These are phyloP conservation scores for Fusarium sp. DNA, from an alignment of 2,329 filamentous ascomycete genomes.

Conservation along the genomic window DNA sequence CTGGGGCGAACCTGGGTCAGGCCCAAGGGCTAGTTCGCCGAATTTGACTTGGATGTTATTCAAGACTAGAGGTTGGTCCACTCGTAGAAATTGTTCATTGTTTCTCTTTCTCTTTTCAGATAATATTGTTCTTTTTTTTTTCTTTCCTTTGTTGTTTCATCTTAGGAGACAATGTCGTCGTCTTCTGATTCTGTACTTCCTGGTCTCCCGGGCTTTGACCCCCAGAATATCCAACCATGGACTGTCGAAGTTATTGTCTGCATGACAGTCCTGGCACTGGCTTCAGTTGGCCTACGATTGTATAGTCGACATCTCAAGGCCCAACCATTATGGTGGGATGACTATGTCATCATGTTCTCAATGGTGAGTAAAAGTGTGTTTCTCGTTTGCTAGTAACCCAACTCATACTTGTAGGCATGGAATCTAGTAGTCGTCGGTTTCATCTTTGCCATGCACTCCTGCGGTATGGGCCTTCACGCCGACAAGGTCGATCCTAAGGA, in stretches of 20 bases:
- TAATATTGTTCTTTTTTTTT: background rate
- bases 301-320: constrained; percentile 53
- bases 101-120: background rate
- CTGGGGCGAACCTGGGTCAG: background rate
- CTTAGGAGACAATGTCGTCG: constrained; percentile 15
- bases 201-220: constrained; percentile 36
- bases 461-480: constrained; percentile 58
- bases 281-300: constrained; percentile 52
- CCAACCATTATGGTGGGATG: constrained; percentile 59
- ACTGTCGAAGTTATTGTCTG: constrained; percentile 50
- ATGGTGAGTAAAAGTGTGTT: constrained; percentile 48
- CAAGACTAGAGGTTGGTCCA: background rate
- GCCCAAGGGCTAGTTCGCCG: background rate
- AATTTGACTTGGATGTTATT: background rate
- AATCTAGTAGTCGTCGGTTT: constrained; percentile 56
- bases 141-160: background rate
- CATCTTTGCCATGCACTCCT: constrained; percentile 56
- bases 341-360: constrained; percentile 58
- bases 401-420: constrained; percentile 46
- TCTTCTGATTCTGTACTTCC: constrained; percentile 34
- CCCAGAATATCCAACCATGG: constrained; percentile 54
- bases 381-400: background rate
- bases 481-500: constrained; percentile 47
- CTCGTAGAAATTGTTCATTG: background rate
- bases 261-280: constrained; percentile 53